Percentiles rank a stretch among this genome's conserved stretches.
phyloP scores from a whole-genome alignment of 306 rosid species.

The Cicer pinnatifidum region DNA sequence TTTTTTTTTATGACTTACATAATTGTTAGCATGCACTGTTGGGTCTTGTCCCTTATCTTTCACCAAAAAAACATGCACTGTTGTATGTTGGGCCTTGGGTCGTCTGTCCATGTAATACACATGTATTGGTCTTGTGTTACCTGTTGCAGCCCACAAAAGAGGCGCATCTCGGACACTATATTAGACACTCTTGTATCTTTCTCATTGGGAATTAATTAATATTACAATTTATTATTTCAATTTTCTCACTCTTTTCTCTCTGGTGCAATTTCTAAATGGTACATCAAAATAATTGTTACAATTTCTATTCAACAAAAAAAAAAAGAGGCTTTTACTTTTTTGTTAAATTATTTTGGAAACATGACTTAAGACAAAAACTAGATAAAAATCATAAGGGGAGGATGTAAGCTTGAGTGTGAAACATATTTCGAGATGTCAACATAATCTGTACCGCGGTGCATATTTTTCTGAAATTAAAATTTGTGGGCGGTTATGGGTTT shows the following conservation, averaged over 20 bases:
- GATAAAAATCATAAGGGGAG: not conserved
- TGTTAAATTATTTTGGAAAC: not conserved
- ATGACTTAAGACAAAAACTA: not conserved
- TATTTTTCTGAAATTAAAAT: too few species aligned
- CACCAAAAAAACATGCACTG: not conserved
- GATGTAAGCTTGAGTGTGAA: not conserved
- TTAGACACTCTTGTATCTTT: not conserved
- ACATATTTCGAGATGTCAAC: too few species aligned
- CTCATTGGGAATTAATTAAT: not conserved
- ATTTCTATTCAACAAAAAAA: not conserved
- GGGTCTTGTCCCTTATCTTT: not conserved
- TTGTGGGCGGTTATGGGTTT: too few species aligned
- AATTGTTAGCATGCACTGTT: not conserved
- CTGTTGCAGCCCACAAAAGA: not conserved
- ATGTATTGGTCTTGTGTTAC: constrained; percentile 1
- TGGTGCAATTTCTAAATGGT: not conserved
- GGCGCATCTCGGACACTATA: constrained; percentile 8
- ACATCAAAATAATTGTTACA: not conserved
- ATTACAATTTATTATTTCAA: not conserved
- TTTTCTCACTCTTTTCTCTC: not conserved
- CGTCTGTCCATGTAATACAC: not conserved
- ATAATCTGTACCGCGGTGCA: too few species aligned
- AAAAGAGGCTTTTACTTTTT: not conserved
- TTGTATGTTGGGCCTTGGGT: constrained; percentile 1
- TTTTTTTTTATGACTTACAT: constrained; percentile 34